Evolutionary conservation across 306 rosid genomes (phyloP).

Genomic region (Trifolium repens): DNA sequence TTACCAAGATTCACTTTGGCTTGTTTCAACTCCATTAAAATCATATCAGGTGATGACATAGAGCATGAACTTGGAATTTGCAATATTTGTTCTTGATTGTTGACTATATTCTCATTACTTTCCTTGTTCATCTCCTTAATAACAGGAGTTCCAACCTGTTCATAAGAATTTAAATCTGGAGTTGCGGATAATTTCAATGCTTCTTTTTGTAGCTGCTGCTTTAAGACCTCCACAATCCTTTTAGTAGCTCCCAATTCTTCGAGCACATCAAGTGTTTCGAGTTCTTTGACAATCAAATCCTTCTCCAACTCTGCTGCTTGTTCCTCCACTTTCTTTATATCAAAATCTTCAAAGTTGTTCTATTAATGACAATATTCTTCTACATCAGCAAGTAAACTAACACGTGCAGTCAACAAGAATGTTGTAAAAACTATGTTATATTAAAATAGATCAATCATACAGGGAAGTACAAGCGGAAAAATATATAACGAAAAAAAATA

Average conservation of each 20-base stretch:
- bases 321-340: slow-evolving; percentile 93
- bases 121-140: slow-evolving; percentile 67
- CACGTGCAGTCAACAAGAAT: slow-evolving; percentile 27
- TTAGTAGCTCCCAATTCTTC: slow-evolving; percentile 92
- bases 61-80: slow-evolving; percentile 59
- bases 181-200: slow-evolving; percentile 63
- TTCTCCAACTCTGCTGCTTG: slow-evolving; percentile 95
- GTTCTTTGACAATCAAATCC: slow-evolving; percentile 91
- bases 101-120: slow-evolving; percentile 41
- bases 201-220: slow-evolving; percentile 77
- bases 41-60: slow-evolving; percentile 69
- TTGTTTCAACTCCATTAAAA: slow-evolving; percentile 85
- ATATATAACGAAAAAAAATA: not conserved
- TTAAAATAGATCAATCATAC: not conserved
- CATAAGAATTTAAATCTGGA: slow-evolving; percentile 50
- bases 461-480: not conserved
- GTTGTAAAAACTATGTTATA: slow-evolving; percentile 11
- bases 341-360: slow-evolving; percentile 64
- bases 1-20: slow-evolving; percentile 86
- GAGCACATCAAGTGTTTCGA: slow-evolving; percentile 92
- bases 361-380: slow-evolving; percentile 45
- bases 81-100: slow-evolving; percentile 50
- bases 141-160: slow-evolving; percentile 57
- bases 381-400: slow-evolving; percentile 47
- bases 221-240: slow-evolving; percentile 82